phyloP scores from a whole-genome alignment of 306 rosid genomes.

The Prunus fruticosa region DNA sequence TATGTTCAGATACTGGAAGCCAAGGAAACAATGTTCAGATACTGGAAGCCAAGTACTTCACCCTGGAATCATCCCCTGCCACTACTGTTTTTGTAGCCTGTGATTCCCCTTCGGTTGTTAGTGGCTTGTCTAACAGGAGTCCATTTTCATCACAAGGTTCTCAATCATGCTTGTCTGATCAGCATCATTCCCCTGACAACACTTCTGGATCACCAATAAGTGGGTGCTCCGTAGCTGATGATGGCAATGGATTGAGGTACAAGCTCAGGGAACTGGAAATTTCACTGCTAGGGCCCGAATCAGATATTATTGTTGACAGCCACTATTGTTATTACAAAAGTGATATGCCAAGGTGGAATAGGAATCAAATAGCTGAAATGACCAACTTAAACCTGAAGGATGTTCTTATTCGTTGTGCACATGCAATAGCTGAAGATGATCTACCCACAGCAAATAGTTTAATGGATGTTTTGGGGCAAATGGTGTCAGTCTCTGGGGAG shows the following conservation, averaged over 20 bases:
- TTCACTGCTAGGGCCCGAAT: constrained; percentile 66
- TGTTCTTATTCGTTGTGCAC: constrained; percentile 59
- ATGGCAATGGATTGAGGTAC: constrained; percentile 45
- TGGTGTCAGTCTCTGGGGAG: constrained; percentile 81
- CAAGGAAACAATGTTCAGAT: constrained; percentile 53
- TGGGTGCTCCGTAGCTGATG: constrained; percentile 57
- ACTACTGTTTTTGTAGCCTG: constrained; percentile 29
- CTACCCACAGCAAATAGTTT: constrained; percentile 35
- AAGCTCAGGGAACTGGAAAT: constrained; percentile 63
- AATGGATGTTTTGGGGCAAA: constrained; percentile 64
- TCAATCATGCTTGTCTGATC: constrained; percentile 66
- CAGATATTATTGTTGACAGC: constrained; percentile 61
- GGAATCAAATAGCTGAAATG: constrained; percentile 40
- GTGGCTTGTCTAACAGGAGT: constrained; percentile 67
- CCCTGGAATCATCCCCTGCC: constrained; percentile 72
- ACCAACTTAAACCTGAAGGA: constrained; percentile 44
- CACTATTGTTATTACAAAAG: constrained; percentile 38
- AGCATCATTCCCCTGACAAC: constrained; percentile 60
- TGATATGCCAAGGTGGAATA: constrained; percentile 24
- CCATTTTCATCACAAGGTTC: constrained; percentile 73
- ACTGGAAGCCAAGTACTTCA: constrained; percentile 53
- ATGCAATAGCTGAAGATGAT: constrained; percentile 44
- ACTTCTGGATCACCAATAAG: constrained; percentile 67
- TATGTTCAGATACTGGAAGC: constrained; percentile 43
- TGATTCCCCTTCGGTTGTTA: constrained; percentile 72